These are phyloP conservation scores for Carex myosuroides DNA, from an alignment of 176 grass and related monocot species.

Conservation along the genomic window DNA sequence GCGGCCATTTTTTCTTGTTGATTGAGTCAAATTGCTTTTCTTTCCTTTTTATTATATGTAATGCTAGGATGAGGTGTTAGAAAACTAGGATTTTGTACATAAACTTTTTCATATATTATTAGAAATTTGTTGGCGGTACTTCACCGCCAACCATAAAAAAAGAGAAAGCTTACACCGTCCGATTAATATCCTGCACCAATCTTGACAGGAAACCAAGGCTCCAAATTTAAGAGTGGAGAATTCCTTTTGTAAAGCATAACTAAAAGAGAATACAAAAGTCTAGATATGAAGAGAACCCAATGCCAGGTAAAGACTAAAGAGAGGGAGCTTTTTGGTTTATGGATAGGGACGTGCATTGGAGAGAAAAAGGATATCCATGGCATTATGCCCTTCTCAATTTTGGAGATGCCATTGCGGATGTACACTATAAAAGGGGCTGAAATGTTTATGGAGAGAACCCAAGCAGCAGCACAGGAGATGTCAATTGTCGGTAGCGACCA, in stretches of 20 bases:
- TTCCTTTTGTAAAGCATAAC: background rate
- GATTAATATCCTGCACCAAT: background rate
- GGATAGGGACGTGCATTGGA: background rate
- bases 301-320: background rate
- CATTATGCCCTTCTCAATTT: slow-evolving; percentile 8
- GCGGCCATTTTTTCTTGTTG: no score
- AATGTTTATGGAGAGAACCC: background rate
- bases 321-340: background rate
- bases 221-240: background rate
- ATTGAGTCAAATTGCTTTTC: no score
- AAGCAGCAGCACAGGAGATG: background rate
- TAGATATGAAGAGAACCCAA: slow-evolving; percentile 8
- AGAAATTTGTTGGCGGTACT: no score
- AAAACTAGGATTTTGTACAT: no score
- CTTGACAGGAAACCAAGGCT: background rate
- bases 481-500: background rate
- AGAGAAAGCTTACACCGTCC: background rate
- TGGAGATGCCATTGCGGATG: background rate
- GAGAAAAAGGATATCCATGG: slow-evolving; percentile 23
- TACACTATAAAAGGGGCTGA: slow-evolving; percentile 7
- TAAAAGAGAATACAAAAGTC: background rate
- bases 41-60: no score
- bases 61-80: no score
- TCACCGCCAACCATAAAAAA: no score
- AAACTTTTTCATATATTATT: no score